phyloP scores from a whole-genome alignment of 2,329 filamentous ascomycete species.

The Aspergillus sp. region DNA sequence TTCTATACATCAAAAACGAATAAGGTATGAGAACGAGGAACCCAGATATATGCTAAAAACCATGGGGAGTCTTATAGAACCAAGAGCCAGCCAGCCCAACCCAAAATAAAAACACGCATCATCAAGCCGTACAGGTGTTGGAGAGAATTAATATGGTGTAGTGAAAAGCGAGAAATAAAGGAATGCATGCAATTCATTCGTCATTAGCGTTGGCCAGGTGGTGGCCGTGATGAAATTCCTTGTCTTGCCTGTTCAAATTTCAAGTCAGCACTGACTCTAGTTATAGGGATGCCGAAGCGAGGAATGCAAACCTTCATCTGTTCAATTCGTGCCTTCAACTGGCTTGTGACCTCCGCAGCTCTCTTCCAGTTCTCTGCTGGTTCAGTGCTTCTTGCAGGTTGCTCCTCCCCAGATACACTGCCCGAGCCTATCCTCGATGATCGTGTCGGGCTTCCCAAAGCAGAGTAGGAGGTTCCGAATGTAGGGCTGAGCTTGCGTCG shows the following conservation, averaged over 20 bases:
- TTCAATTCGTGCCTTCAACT: slow-evolving; percentile 94
- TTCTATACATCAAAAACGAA: neutral
- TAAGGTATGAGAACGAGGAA: neutral
- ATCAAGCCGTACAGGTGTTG: slow-evolving; percentile 6
- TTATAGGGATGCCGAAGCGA: no score
- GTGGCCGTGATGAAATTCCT: slow-evolving; percentile 36
- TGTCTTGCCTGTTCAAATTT: slow-evolving; percentile 33
- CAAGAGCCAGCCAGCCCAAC: slow-evolving; percentile 7
- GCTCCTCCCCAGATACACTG: slow-evolving; percentile 32
- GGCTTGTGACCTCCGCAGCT: slow-evolving; percentile 94
- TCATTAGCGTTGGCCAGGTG: slow-evolving; percentile 31
- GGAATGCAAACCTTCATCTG: slow-evolving; percentile 72
- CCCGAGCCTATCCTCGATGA: slow-evolving; percentile 29
- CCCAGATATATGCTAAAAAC: slow-evolving; percentile 9
- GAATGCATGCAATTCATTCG: slow-evolving; percentile 15
- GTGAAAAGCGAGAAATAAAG: slow-evolving; percentile 9
- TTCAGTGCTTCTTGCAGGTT: slow-evolving; percentile 36
- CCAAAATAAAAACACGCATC: slow-evolving; percentile 1
- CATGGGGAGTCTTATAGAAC: neutral
- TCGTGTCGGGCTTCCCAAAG: slow-evolving; percentile 34
- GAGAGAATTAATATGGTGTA: slow-evolving; percentile 9
- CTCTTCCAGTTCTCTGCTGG: slow-evolving; percentile 92
- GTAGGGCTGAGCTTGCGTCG: slow-evolving; percentile 43
- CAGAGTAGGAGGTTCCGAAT: slow-evolving; percentile 30
- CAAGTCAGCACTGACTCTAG: neutral